Base-by-base conservation (phyloP, 2,329 filamentous ascomycete genomes). In the Colletotrichum tropicicola region DNA sequence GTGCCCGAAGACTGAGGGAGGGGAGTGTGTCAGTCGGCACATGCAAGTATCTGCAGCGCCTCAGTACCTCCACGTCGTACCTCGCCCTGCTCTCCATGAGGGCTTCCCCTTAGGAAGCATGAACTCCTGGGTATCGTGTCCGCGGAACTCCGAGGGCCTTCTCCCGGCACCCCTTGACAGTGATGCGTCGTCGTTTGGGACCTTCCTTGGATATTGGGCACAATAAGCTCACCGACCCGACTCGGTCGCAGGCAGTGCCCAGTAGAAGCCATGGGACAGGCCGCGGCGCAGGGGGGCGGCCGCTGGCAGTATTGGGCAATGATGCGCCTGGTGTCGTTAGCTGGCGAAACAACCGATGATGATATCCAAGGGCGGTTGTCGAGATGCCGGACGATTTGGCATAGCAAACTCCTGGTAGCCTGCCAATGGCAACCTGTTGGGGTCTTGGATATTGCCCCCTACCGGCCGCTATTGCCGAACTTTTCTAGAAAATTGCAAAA, bases 241-340 rank as follows among this genome's bases (percentile, higher is more conserved):
- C 37, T 41, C n/a, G 21, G 19, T 48, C 28, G 48, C 60, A 64
- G 56, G 47, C 48, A 52, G n/a, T 41, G 19, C 55, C 60, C 25
- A 10, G 32, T 17, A 10, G 17, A 17, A 21, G 32, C 25, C 23
- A 41, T 56, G 43, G 21, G 54, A 52, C 32, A 43, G 30, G 45
- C 39, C 21, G 54, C 17, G 32, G 19, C n/a, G 28, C 39, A 35
- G 23, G 39, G 55, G 30, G 30, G 8, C 35, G 37, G 13, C 41
- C 48, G 47, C 48, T 30, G 25, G 23, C 41, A 25, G 19, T 17
- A 49, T 48, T 21, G 32, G 55, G 47, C 56, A 48, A 54, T 45
- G 39, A 53, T 47, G 51, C 35, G 19, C 13, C 30, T 13, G 23
- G n/a, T 48, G n/a, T 53, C 55, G 25, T n/a, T 17, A 55, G 17